Base-by-base conservation (phyloP, 768 basidiomycete species). In the Lyophyllum shimeji region DNA sequence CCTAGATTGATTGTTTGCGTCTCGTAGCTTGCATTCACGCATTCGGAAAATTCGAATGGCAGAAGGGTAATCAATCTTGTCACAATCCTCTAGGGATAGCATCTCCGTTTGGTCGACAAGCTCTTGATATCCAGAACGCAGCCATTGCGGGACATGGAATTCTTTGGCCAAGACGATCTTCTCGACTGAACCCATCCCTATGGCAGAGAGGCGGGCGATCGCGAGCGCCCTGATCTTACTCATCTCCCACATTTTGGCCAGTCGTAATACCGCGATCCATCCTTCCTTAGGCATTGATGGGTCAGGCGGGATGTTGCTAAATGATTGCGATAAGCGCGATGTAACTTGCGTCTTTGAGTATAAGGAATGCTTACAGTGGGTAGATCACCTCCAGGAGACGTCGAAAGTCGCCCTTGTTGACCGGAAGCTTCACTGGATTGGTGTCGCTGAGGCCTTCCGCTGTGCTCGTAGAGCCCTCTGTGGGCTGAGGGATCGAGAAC, bases 171-270 rank as follows among this genome's bases (percentile, higher is more conserved):
- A 47, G 1, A 53, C 31, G 33, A 59, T 45, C 43, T 48, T 54
- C 34, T 52, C 56, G 20, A 57, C 25, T 7, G 54, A 21, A 42
- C 20, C 25, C 45, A 56, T 31, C 17, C 45, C 1, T 5, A 46
- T 18, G 3, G 5, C 27, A 5, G 56, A 53, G 50, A 64, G 53
- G 23, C 54, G 52, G 21, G 42, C 17, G 21, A 61, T 57, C 1
- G 60, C 53, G 29, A 60, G 54, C 11, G 47, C 45, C 9, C 60
- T 46, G 24, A 62, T 46, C 25, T 52, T 56, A 48, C 56, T 23
- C 56, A 64, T 62, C 43, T 64, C 52, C 60, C 58, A 62, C 56
- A 60, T 53, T 20, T 39, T 42, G 9, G 58, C 53, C 3, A 64
- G 49, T 21, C 46, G 47, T 7, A 62, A 50, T 11, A 60, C 56